Conservation (phyloP, 352 stramenopile species). For the Phytophthora macrochlamydospora region DNA sequence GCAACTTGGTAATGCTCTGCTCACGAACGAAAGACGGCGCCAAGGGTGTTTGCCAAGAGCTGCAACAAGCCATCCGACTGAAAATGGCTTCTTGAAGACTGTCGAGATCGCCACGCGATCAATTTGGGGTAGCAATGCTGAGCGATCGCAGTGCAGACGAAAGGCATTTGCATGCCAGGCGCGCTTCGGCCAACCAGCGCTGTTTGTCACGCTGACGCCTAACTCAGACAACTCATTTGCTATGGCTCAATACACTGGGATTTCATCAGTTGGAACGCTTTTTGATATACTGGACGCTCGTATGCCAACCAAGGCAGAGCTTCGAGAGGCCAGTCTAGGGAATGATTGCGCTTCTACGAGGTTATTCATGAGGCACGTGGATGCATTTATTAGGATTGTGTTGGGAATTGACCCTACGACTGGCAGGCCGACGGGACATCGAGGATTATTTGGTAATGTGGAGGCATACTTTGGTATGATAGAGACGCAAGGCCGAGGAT, state of each 20-base stretch:
- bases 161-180: conserved; percentile 9
- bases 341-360: conserved; percentile 13
- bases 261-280: conserved; percentile 2
- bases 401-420: conserved; percentile 8
- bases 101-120: not conserved
- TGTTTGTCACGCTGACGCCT: conserved; percentile 14
- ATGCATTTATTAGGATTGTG: conserved; percentile 2
- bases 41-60: conserved; percentile 3
- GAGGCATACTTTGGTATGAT: conserved; percentile 15
- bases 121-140: conserved; percentile 9
- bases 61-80: not conserved
- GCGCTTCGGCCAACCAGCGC: conserved; percentile 4
- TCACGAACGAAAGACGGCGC: conserved; percentile 5
- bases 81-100: conserved; percentile 3
- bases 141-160: conserved; percentile 4
- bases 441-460: conserved; percentile 6
- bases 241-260: conserved; percentile 10
- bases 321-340: not conserved
- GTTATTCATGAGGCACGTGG: conserved; percentile 14
- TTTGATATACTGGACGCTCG: conserved; percentile 6
- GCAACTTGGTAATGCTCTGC: not conserved
- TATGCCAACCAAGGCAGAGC: conserved; percentile 7
- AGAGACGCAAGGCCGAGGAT: conserved; percentile 8
- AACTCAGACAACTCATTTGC: conserved; percentile 9
- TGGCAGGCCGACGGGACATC: not conserved